These are phyloP conservation scores for Neocucurbitaria cava DNA, from an alignment of 2,329 filamentous ascomycete species.

Conservation along the genomic window DNA sequence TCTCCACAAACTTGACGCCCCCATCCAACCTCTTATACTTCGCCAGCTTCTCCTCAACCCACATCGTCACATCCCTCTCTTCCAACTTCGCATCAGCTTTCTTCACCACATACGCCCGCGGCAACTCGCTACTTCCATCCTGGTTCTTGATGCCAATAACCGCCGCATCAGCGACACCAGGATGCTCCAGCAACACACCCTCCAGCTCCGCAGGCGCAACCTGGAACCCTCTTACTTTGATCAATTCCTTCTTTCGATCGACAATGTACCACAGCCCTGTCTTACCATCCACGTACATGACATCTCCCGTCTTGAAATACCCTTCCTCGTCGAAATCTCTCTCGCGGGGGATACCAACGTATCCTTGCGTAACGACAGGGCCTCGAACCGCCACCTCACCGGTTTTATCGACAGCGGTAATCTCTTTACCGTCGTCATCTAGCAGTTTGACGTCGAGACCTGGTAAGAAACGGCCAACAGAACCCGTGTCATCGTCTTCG, in stretches of 20 bases:
- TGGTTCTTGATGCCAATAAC: constrained; percentile 20
- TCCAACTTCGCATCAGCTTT: neutral
- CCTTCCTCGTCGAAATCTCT: constrained; percentile 20
- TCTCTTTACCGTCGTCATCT: constrained; percentile 18
- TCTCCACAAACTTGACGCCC: neutral
- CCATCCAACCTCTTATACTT: neutral
- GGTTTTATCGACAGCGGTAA: neutral
- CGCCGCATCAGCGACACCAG: constrained; percentile 49
- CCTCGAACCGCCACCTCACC: constrained; percentile 24
- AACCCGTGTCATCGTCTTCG: constrained; percentile 49
- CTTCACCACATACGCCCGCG: neutral
- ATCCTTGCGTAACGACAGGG: constrained; percentile 18
- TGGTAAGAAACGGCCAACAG: constrained; percentile 41
- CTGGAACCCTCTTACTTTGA: constrained; percentile 48
- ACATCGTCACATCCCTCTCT: neutral
- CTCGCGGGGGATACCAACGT: constrained; percentile 4
- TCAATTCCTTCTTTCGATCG: constrained; percentile 63
- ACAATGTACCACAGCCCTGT: constrained; percentile 69
- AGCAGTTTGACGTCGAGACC: constrained; percentile 24
- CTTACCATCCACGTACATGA: constrained; percentile 19
- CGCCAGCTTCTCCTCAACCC: neutral
- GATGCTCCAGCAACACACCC: constrained; percentile 44
- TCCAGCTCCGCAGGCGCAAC: constrained; percentile 53
- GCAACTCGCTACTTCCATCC: neutral
- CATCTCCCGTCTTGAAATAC: constrained; percentile 49